Conservation (phyloP, 1,284 basidiomycete species). For the Pisolithus thermaeus region DNA sequence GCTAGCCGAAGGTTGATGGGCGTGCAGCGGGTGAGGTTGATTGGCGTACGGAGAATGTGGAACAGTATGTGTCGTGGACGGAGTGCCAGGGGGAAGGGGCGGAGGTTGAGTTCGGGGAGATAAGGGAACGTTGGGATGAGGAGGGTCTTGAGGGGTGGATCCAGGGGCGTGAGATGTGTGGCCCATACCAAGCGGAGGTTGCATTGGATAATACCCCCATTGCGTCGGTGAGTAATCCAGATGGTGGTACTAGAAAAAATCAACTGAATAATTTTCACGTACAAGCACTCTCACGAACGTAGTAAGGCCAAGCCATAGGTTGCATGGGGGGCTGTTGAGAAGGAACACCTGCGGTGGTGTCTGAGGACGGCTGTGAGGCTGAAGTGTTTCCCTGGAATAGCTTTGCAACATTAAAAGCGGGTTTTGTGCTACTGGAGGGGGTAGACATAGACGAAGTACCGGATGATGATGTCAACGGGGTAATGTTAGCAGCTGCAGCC, state of each 20-base stretch:
- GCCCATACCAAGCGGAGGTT: conserved; percentile 31
- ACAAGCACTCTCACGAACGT: conserved; percentile 32
- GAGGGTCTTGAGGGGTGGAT: no score
- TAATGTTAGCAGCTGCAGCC: conserved; percentile 5
- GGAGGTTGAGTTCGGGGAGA: conserved; percentile 61
- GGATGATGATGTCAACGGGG: conserved; percentile 19
- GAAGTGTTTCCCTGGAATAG: conserved; percentile 53
- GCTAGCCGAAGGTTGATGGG: conserved; percentile 42
- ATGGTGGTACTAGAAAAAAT: conserved; percentile 6
- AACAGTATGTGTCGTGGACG: conserved; percentile 53
- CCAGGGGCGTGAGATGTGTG: conserved; percentile 29
- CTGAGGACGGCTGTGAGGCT: conserved; percentile 24
- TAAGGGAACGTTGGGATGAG: conserved; percentile 46
- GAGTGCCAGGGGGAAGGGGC: no score
- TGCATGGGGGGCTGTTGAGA: conserved; percentile 37
- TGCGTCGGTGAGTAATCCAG: conserved; percentile 17
- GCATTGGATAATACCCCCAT: conserved; percentile 25
- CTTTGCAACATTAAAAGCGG: conserved; percentile 42
- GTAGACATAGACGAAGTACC: conserved; percentile 22
- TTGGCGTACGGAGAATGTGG: conserved; percentile 43
- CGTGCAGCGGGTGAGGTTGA: no score
- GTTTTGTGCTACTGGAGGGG: conserved; percentile 31
- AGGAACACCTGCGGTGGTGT: conserved; percentile 36
- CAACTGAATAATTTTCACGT: conserved; percentile 17
- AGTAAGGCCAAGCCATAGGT: conserved; percentile 32